These are phyloP conservation scores for Sarocladium brachiariae DNA, from an alignment of 2,329 filamentous ascomycete species.

Conservation along the genomic window DNA sequence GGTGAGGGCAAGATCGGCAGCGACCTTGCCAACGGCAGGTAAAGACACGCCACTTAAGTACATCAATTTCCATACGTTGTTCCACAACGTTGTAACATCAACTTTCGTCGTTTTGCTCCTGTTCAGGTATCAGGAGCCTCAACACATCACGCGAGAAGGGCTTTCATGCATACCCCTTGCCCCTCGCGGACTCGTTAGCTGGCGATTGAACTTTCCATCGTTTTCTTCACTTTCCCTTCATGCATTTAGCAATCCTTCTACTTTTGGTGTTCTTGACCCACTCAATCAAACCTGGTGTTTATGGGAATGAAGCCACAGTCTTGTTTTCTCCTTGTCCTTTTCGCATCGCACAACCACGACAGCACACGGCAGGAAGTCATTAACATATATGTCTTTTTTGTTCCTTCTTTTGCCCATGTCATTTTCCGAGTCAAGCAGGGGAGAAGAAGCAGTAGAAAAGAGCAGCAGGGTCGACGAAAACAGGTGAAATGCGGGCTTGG, in stretches of 20 bases:
- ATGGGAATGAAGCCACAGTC: not conserved
- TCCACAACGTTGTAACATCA: not conserved
- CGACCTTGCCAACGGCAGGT: not conserved
- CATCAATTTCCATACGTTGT: not conserved
- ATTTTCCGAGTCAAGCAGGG: not conserved
- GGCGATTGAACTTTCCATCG: not conserved
- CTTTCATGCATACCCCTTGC: not conserved
- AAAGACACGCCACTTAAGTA: no score
- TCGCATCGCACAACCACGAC: not conserved
- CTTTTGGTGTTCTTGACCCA: not conserved
- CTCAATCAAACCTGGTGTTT: not conserved
- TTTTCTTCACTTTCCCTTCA: not conserved
- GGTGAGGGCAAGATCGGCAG: conserved; percentile 9
- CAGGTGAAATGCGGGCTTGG: not conserved
- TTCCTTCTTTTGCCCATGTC: no score
- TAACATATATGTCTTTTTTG: no score
- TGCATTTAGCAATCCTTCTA: not conserved
- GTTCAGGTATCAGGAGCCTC: not conserved
- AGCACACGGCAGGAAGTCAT: not conserved
- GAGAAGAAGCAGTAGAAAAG: not conserved
- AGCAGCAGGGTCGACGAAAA: not conserved
- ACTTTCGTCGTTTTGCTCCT: not conserved
- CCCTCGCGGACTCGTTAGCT: not conserved
- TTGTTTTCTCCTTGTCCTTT: no score
- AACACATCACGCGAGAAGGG: not conserved